Conservation (phyloP, 1,284 basidiomycete species). For the Malassezia arunalokei region DNA sequence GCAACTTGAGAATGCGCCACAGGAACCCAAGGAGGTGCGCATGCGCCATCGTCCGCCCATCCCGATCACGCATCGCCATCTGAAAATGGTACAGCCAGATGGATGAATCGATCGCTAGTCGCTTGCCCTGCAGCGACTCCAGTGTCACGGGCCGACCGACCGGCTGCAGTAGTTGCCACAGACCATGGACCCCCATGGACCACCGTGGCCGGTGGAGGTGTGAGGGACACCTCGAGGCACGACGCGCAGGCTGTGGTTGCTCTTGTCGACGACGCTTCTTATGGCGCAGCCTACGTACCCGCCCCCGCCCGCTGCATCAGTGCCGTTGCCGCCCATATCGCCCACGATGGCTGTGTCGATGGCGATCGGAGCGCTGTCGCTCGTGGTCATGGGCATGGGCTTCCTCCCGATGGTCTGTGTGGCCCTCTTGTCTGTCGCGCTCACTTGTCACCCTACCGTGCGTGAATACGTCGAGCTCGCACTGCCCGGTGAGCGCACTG, state of each 20-base stretch:
- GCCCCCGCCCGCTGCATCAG: background rate
- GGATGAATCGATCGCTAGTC: conserved; percentile 71
- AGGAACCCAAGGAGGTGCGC: conserved; percentile 86
- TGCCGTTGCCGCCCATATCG: background rate
- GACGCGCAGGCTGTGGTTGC: background rate
- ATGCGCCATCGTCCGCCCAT: conserved; percentile 77
- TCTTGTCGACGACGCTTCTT: background rate
- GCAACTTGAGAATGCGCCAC: conserved; percentile 70
- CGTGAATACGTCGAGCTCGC: conserved; percentile 12
- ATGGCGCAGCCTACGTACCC: background rate
- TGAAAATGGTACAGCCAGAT: conserved; percentile 78
- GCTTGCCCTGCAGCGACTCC: conserved; percentile 44
- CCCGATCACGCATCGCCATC: conserved; percentile 95
- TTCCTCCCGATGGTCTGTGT: background rate
- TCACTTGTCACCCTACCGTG: conserved; percentile 8
- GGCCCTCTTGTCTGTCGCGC: background rate
- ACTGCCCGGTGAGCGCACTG: background rate
- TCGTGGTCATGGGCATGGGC: conserved; percentile 8
- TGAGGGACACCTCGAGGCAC: too few relatives aligned
- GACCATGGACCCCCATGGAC: conserved; percentile 43
- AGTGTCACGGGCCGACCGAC: conserved; percentile 45
- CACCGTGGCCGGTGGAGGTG: too few relatives aligned
- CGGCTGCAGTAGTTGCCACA: conserved; percentile 46
- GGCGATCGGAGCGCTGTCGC: conserved; percentile 4
- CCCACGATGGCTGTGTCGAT: background rate